These are phyloP conservation scores for Exophiala mesophila DNA, from an alignment of 2,329 filamentous ascomycete genomes.

Conservation along the genomic window DNA sequence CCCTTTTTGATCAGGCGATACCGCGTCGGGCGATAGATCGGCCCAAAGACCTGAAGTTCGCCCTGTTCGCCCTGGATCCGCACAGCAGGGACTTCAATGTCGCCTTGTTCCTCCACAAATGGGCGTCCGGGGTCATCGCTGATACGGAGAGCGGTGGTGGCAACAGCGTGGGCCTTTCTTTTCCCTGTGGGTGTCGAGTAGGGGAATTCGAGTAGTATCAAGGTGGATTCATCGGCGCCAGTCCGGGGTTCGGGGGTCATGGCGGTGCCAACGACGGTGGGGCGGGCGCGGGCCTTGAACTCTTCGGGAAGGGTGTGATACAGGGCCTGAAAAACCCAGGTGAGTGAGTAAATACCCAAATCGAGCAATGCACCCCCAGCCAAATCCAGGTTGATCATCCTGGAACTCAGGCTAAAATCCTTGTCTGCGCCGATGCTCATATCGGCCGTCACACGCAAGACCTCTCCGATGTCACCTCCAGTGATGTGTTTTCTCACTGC, in stretches of 20 bases:
- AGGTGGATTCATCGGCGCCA: conserved; percentile 30
- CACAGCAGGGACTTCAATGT: conserved; percentile 24
- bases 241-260: conserved; percentile 25
- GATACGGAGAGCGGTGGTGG: conserved; percentile 29
- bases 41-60: conserved; percentile 29
- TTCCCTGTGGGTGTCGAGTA: conserved; percentile 28
- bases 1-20: conserved; percentile 72
- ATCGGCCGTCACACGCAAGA: conserved; percentile 62
- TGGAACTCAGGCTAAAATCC: conserved; percentile 53
- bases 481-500: conserved; percentile 61
- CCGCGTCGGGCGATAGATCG: conserved; percentile 37
- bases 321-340: conserved; percentile 66
- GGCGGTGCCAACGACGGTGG: conserved; percentile 51
- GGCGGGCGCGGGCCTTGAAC: conserved; percentile 35
- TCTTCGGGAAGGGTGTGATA: conserved; percentile 55
- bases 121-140: conserved; percentile 24
- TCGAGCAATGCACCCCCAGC: conserved; percentile 80
- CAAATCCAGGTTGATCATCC: conserved; percentile 78
- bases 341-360: conserved; percentile 80
- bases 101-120: conserved; percentile 14
- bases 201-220: conserved; percentile 28
- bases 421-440: conserved; percentile 28
- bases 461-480: conserved; percentile 50
- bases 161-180: conserved; percentile 53
- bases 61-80: conserved; percentile 29